A percentile compares a stretch with the other conserved stretches of the same genome.
Evolutionary conservation across 768 basidiomycete species (phyloP).

Genomic region (Boletus rubropictus): DNA sequence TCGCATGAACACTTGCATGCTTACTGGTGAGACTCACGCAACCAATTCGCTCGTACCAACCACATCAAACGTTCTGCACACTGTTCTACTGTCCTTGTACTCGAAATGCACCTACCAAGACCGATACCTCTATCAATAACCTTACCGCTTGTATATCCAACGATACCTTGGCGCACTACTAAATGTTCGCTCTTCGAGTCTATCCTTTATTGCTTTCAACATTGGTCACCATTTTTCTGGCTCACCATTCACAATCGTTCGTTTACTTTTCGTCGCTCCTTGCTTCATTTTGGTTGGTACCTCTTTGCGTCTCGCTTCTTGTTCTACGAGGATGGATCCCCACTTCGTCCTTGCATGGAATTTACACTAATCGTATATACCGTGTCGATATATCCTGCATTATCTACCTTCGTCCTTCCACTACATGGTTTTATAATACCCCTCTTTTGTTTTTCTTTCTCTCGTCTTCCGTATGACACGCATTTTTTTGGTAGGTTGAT

Average conservation of each 20-base stretch:
- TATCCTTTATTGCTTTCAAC: constrained; percentile 3
- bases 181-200: constrained; percentile 4
- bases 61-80: not conserved
- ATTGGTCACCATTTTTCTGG: not conserved
- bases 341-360: constrained; percentile 11
- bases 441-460: not conserved
- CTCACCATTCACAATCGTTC: not conserved
- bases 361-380: constrained; percentile 12
- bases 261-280: constrained; percentile 1
- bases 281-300: constrained; percentile 1
- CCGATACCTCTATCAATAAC: not conserved
- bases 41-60: not conserved
- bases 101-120: constrained; percentile 10
- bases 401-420: not conserved
- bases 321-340: constrained; percentile 4
- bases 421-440: not conserved
- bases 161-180: constrained; percentile 13
- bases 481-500: not conserved
- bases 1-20: not conserved
- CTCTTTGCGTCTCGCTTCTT: not conserved
- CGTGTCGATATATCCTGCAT: constrained; percentile 3
- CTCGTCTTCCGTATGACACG: constrained; percentile 1
- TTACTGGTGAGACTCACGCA: not conserved
- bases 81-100: constrained; percentile 10
- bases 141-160: constrained; percentile 1